Percentiles rank a stretch among this genome's conserved stretches.
These are phyloP conservation scores for Penicillium lividum DNA, from an alignment of 495 filamentous ascomycete species.

Conservation along the genomic window DNA sequence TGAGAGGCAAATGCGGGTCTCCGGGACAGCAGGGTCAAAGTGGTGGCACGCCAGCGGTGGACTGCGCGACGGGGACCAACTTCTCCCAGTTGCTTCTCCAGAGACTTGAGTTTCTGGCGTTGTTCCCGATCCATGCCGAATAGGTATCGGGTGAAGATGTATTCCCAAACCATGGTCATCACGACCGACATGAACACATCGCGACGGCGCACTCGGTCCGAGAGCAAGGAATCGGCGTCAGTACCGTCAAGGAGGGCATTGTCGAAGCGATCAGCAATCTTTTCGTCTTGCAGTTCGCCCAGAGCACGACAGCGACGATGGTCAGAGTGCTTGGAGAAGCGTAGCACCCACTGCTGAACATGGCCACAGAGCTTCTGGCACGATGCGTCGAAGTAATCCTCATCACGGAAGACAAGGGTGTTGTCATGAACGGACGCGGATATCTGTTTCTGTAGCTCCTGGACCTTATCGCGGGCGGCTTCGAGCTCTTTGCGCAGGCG, in stretches of 20 bases:
- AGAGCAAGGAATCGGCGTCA: conserved; percentile 81
- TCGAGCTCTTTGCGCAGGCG: conserved; percentile 77
- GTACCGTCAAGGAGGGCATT: conserved; percentile 91
- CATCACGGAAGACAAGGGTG: conserved; percentile 79
- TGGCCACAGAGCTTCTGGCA: conserved; percentile 92
- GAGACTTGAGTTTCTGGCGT: conserved; percentile 89
- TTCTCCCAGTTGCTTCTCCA: conserved; percentile 88
- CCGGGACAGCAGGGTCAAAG: conserved; percentile 81
- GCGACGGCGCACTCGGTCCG: conserved; percentile 79
- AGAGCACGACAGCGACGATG: conserved; percentile 79
- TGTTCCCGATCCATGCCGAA: conserved; percentile 98
- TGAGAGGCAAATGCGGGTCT: conserved; percentile 72
- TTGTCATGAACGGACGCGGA: conserved; percentile 66
- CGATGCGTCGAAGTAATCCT: conserved; percentile 92
- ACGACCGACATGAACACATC: conserved; percentile 96
- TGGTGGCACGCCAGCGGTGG: conserved; percentile 93
- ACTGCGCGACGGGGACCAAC: conserved; percentile 81
- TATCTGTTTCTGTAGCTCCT: conserved; percentile 80
- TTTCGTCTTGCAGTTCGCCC: conserved; percentile 80
- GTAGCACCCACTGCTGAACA: conserved; percentile 92
- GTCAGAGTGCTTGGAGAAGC: conserved; percentile 95
- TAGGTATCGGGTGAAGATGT: conserved; percentile 93
- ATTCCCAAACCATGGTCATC: conserved; percentile 98
- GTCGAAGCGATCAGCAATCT: conserved; percentile 87
- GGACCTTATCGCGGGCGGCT: conserved; percentile 73